Base-by-base conservation (phyloP, 2,329 filamentous ascomycete species). In the Achaetomium macrosporum region DNA sequence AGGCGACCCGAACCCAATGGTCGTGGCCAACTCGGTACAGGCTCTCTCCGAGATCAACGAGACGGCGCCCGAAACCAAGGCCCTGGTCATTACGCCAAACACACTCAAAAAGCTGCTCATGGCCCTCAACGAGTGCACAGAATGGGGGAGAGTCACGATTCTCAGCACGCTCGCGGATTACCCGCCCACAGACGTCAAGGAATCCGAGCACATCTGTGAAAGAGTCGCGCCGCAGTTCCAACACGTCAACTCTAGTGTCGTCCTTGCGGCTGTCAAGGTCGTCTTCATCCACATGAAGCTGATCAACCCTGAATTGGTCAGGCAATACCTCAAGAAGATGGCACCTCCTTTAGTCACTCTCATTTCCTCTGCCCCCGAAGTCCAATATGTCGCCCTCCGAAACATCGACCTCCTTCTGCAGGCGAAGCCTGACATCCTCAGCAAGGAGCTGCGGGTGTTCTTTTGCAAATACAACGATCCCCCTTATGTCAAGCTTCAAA, bases 381-480 rank as follows among this genome's bases (percentile, higher is more conserved):
- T 99, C 37, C 93, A 99, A 72, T 99, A 99, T 68, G 93, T 99
- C 51, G 93, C 93, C 13, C 74, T 99, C 46, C 80, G 92, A 59
- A 99, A 99, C 69, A 99, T 99, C 65, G 93, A 99, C 63, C 82
- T 99, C 33, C 78, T 99, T 6, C 78, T 99, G 25, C 93, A 99
- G 70, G 93, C 95, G 62, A 92, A 96, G 69, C 90, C 93, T 11
- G 91, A 96, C 61, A 96, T 99, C 51, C 78, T 99, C 10, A 95
- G 89, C 77, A 97, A 97, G 70, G 93, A 99, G 70, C 83, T 99
- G 65, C 84, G 93, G 42, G 93, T 99, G 9, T 99, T 99, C 75
- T 99, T 99, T 75, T 99, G 93, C 85, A 99, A 99, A 73, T 99
- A 99, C 75, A 97, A 97, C 68, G 93, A 99, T 63, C 92, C 93